phyloP scores from a whole-genome alignment of 768 basidiomycete genomes.

The Exidia glandulosa region DNA sequence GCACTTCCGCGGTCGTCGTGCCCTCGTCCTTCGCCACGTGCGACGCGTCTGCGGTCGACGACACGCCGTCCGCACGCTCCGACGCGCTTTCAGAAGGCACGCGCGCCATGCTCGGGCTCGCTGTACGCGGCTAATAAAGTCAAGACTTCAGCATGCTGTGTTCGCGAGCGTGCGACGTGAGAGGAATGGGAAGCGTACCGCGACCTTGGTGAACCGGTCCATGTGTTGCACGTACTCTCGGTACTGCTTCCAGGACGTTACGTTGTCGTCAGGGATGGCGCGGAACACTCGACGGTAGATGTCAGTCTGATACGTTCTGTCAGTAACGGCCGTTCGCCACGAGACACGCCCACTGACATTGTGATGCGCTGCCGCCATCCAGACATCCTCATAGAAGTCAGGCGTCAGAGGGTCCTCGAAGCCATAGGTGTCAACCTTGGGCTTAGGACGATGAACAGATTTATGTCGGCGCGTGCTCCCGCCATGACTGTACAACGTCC shows the following conservation, averaged over 20 bases:
- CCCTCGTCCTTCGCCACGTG: background rate
- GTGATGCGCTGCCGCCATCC: constrained; percentile 77
- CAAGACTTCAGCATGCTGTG: background rate
- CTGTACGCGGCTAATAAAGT: background rate
- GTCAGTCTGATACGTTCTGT: constrained; percentile 53
- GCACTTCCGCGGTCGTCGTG: constrained; percentile 14
- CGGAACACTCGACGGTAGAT: constrained; percentile 94
- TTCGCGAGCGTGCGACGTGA: constrained; percentile 5
- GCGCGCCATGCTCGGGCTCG: constrained; percentile 25
- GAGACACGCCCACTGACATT: constrained; percentile 48
- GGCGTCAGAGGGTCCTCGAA: constrained; percentile 88
- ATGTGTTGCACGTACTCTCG: constrained; percentile 74
- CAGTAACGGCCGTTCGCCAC: background rate
- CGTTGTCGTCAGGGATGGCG: constrained; percentile 81
- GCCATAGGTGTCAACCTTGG: constrained; percentile 58
- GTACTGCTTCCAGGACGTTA: constrained; percentile 93
- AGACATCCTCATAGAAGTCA: constrained; percentile 80
- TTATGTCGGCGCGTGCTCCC: background rate
- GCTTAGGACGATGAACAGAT: constrained; percentile 35
- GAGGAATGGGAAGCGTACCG: constrained; percentile 37
- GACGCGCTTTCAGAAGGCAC: constrained; percentile 50
- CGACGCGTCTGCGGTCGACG: constrained; percentile 10
- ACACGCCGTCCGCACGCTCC: constrained; percentile 17
- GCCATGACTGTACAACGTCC: background rate
- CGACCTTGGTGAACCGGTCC: constrained; percentile 54